phyloP scores from a whole-genome alignment of 441 rosid species.

The Biscutella laevigata region DNA sequence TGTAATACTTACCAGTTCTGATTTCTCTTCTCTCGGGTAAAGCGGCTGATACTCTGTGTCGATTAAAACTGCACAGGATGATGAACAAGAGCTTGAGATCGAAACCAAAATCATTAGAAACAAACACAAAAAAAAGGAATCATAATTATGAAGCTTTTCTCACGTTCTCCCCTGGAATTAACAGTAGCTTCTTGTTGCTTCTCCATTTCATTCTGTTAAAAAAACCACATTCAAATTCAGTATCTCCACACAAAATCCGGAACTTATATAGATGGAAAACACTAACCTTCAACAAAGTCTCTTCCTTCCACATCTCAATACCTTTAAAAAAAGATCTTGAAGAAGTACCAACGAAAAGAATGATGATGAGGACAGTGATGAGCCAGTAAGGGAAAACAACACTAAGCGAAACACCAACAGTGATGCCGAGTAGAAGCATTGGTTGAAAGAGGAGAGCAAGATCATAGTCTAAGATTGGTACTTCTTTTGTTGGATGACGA shows the following conservation, averaged over 20 bases:
- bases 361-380: constrained; percentile 79
- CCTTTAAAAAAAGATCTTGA: constrained; percentile 75
- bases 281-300: constrained; percentile 58
- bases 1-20: constrained; percentile 42
- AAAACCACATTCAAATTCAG: neutral
- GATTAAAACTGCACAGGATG: constrained; percentile 45
- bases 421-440: constrained; percentile 82
- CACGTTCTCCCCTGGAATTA: constrained; percentile 74
- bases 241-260: neutral
- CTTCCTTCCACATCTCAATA: constrained; percentile 81
- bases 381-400: constrained; percentile 95
- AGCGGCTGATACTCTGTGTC: constrained; percentile 65
- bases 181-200: constrained; percentile 31
- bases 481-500: constrained; percentile 75
- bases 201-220: constrained; percentile 53
- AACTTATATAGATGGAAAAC: neutral
- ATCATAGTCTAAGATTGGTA: constrained; percentile 83
- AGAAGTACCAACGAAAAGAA: constrained; percentile 79
- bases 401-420: constrained; percentile 76
- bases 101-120: too few species aligned
- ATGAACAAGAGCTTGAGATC: neutral
- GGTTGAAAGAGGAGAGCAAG: constrained; percentile 89
- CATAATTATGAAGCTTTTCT: constrained; percentile 15
- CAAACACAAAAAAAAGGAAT: too few species aligned
- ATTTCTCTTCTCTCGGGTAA: constrained; percentile 58